Conservation (phyloP, 2,329 filamentous ascomycete genomes). For the Lasiodiplodia theobromae region DNA sequence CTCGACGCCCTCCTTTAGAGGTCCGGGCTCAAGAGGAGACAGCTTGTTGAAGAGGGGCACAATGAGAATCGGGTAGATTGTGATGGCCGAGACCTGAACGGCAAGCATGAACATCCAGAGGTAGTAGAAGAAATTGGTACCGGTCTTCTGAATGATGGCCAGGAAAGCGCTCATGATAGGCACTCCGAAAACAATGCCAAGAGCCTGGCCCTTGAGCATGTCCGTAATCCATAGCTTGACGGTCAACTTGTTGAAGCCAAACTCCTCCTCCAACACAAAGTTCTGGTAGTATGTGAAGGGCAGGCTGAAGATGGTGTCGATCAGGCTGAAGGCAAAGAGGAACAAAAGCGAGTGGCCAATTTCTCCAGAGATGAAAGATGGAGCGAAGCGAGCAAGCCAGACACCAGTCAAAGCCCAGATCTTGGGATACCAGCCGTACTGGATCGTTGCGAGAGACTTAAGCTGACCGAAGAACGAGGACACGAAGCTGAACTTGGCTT, state of each 20-base stretch:
- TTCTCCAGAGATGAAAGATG: constrained; percentile 83
- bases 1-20: constrained; percentile 88
- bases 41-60: constrained; percentile 98
- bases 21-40: constrained; percentile 85
- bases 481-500: constrained; percentile 87
- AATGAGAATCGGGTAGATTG: constrained; percentile 93
- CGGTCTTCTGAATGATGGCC: constrained; percentile 92
- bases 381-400: constrained; percentile 76
- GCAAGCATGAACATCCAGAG: constrained; percentile 91
- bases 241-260: constrained; percentile 99
- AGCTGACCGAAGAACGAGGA: constrained; percentile 83
- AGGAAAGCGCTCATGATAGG: constrained; percentile 93
- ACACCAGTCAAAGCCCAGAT: constrained; percentile 84
- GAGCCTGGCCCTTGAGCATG: constrained; percentile 86
- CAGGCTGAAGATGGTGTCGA: constrained; percentile 79
- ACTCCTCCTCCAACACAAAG: constrained; percentile 95
- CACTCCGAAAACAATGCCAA: constrained; percentile 79
- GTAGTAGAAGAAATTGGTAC: constrained; percentile 96
- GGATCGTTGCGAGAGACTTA: constrained; percentile 88
- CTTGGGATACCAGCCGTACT: constrained; percentile 88
- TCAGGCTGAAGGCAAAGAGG: constrained; percentile 82
- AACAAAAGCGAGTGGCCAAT: constrained; percentile 94
- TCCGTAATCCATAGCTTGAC: constrained; percentile 86
- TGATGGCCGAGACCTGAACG: constrained; percentile 93
- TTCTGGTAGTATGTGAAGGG: constrained; percentile 90